Evolutionary conservation across 2,329 filamentous ascomycete genomes (phyloP).

Genomic region (Ceratocystis destructans): DNA sequence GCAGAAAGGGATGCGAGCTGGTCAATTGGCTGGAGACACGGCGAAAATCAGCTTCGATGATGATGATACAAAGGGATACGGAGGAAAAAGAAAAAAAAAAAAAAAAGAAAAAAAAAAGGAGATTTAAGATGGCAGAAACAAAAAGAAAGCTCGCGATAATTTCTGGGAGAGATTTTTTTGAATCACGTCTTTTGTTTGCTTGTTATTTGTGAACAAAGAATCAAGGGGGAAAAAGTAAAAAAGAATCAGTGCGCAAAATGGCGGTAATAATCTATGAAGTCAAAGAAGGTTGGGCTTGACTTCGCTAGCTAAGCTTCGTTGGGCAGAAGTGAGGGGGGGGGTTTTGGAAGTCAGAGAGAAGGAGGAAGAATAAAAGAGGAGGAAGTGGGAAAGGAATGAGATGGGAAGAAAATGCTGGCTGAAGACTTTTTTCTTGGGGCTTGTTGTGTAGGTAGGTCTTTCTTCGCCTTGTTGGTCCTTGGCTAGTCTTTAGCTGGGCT

Average conservation of each 20-base stretch:
- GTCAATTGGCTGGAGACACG: background rate
- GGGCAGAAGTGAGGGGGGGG: background rate
- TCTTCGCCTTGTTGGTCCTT: background rate
- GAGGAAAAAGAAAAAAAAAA: background rate
- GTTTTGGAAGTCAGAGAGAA: background rate
- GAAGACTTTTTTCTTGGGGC: constrained; percentile 9
- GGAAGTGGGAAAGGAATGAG: constrained; percentile 4
- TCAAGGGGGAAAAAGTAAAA: background rate
- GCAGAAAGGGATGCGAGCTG: constrained; percentile 1
- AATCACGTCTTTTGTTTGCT: background rate
- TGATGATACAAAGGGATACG: constrained; percentile 4
- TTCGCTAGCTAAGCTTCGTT: background rate
- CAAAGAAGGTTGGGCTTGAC: constrained; percentile 1
- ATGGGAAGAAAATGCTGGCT: constrained; percentile 1
- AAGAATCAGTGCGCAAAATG: background rate
- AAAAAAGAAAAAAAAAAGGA: background rate
- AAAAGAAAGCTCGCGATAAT: background rate
- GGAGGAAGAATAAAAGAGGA: constrained; percentile 5
- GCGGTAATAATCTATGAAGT: background rate
- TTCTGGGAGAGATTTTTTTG: background rate
- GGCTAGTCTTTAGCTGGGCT: background rate
- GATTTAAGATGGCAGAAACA: background rate
- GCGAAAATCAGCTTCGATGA: background rate
- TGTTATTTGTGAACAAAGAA: background rate
- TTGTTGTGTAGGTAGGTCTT: background rate